Evolutionary conservation across 345 rosid genomes (phyloP), one percentile per base, ranked within the genome.

Genomic region (Ceriops decandra): DNA sequence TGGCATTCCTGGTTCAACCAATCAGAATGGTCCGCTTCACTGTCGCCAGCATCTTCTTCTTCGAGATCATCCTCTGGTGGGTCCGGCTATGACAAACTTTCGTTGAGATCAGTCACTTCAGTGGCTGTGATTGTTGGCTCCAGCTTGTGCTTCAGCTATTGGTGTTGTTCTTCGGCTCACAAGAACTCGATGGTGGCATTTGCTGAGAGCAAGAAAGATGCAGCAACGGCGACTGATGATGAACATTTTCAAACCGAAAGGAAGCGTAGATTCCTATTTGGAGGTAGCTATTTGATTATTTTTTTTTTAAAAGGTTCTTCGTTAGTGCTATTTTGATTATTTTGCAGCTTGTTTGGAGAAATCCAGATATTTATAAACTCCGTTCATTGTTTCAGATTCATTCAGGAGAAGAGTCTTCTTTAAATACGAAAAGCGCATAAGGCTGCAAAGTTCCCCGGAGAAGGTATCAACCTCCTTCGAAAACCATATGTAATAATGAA

Each of bases 91-190:
- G 47, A 63, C 58, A 49, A 56, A 19, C 57, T 35, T 19, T 46
- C 52, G 19, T 49, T 68, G 10, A 77, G 85, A 70, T 78, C 76
- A 20, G 13, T 79, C 33, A 61, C 77, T 66, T 76, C 77, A 1
- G 76, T 78, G 30, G 70, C 63, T 52, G 60, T 71, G 20, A 52
- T 82, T 51, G 70, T 58, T 52, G 85, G 84, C 47, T 79, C 82
- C 9, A 68, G 77, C 74, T 70, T 83, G 22, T 83, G 82, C 16
- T 60, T 78, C 52, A 68, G 73, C 52, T 77, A 60, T 66, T 79
- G 72, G 73, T 72, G 66, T 62, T 57, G 36, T 13, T 38, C 64
- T 54, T 53, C n/a, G 16, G 20, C 35, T 8, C 72, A 49, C 7
- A 52, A 19, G 20, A 60, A 57, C 36, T 63, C 76, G 4, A 33